These are phyloP conservation scores for Ustilago xerochloae DNA, from an alignment of 1,284 basidiomycete species.

Conservation along the genomic window DNA sequence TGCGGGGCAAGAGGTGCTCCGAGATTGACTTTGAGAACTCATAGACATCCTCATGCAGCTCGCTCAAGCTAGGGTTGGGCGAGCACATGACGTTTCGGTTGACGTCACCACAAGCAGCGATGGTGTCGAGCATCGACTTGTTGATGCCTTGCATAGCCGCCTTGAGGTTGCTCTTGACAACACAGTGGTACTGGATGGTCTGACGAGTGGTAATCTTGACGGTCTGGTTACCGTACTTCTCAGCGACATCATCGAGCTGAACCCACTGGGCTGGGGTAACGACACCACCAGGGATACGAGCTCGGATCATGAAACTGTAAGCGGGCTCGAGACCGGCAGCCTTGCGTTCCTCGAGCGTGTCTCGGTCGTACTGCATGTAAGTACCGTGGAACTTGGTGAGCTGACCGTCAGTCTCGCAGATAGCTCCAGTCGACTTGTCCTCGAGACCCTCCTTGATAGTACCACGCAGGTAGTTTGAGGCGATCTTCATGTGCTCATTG, in stretches of 20 bases:
- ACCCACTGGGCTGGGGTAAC: constrained; percentile 93
- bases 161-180: constrained; percentile 96
- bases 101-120: constrained; percentile 98
- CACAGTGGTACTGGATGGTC: constrained; percentile 99
- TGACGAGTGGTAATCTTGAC: constrained; percentile 98
- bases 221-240: constrained; percentile 91
- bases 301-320: constrained; percentile 98
- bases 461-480: constrained; percentile 91
- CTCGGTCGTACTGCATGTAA: constrained; percentile 82
- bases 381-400: constrained; percentile 97
- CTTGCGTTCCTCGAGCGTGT: constrained; percentile 95
- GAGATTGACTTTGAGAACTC: constrained; percentile 87
- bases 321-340: constrained; percentile 93
- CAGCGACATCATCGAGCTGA: constrained; percentile 92
- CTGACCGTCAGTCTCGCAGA: constrained; percentile 89
- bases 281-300: constrained; percentile 94
- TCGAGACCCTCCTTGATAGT: constrained; percentile 90
- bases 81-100: constrained; percentile 93
- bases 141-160: constrained; percentile 97
- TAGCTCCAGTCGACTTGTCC: constrained; percentile 86
- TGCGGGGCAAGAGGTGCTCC: constrained; percentile 87
- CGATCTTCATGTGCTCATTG: constrained; percentile 99
- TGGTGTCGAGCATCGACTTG: constrained; percentile 87
- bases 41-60: constrained; percentile 85
- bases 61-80: constrained; percentile 86